phyloP scores from a whole-genome alignment of 192 early-diverging fungal genomes.

The Tieghemiomyces parasiticus region DNA sequence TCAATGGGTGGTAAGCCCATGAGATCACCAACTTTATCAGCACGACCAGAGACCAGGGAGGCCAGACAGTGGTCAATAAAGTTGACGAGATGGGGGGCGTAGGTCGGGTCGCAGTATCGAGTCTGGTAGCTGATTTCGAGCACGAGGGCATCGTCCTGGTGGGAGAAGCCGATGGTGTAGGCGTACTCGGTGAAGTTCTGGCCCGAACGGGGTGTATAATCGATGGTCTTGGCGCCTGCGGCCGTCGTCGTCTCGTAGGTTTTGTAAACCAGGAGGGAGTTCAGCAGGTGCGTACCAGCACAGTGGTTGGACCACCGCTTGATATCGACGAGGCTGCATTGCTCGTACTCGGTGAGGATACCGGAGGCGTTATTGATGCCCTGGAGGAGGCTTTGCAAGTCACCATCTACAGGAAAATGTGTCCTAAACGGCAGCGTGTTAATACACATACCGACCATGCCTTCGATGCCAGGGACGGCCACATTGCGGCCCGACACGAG shows the following conservation, averaged over 20 bases:
- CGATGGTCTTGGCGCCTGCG: not conserved
- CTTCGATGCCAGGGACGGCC: not conserved
- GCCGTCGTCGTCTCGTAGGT: not conserved
- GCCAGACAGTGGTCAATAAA: no score
- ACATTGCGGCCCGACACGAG: not conserved
- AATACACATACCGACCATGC: not conserved
- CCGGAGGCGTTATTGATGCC: not conserved
- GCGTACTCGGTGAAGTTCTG: not conserved
- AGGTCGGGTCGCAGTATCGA: no score
- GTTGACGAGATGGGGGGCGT: no score
- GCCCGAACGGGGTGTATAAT: not conserved
- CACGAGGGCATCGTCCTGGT: not conserved
- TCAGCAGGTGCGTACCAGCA: not conserved
- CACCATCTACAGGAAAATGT: no score
- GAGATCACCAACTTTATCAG: no score
- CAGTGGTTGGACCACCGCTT: not conserved
- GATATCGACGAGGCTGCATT: not conserved
- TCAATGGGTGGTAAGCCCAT: no score
- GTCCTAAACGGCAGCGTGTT: slow-evolving; percentile 4
- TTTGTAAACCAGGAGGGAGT: no score
- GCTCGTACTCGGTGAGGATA: not conserved
- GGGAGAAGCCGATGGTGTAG: not conserved
- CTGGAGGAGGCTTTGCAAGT: no score
- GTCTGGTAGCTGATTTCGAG: not conserved
- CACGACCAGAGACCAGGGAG: no score